A percentile compares a stretch with the other conserved stretches of the same genome.
Conservation (phyloP, 495 filamentous ascomycete genomes). For the Friedmanniomyces simplex region DNA sequence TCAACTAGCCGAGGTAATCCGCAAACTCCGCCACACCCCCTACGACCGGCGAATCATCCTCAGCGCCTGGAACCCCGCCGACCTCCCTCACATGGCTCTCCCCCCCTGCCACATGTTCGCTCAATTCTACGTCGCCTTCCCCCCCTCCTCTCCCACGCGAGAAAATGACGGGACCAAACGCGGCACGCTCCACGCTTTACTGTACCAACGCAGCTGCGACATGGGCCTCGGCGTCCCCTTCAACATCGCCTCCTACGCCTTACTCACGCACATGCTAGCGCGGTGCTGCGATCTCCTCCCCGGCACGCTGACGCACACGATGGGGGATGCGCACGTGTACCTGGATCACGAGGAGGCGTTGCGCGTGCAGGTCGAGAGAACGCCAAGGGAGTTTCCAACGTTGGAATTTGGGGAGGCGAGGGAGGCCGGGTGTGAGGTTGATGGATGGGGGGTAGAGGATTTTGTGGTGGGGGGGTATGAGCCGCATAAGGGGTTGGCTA, state of each 20-base stretch:
- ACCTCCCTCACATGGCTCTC: conserved; percentile 80
- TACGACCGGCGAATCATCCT: conserved; percentile 86
- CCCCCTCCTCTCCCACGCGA: conserved; percentile 5
- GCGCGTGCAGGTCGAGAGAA: conserved; percentile 63
- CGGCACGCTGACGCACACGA: conserved; percentile 76
- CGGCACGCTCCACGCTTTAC: conserved; percentile 66
- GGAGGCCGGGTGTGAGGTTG: conserved; percentile 49
- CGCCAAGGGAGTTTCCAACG: conserved; percentile 72
- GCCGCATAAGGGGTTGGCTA: conserved; percentile 79
- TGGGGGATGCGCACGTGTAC: conserved; percentile 96
- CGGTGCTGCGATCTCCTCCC: conserved; percentile 73
- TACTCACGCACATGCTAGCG: conserved; percentile 89
- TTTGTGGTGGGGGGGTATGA: conserved; percentile 82
- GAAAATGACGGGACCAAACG: conserved; percentile 25
- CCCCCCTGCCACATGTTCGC: conserved; percentile 99
- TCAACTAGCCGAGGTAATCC: conserved; percentile 75
- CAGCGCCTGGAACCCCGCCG: conserved; percentile 84
- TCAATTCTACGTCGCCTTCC: conserved; percentile 88
- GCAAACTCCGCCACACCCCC: conserved; percentile 69
- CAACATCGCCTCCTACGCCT: conserved; percentile 89
- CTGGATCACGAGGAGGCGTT: conserved; percentile 85
- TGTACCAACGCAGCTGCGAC: conserved; percentile 93
- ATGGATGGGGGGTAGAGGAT: conserved; percentile 81
- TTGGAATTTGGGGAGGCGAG: conserved; percentile 49
- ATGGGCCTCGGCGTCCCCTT: conserved; percentile 97